Conservation (phyloP, 2,329 filamentous ascomycete species). For the Ophiostoma himal-ulmi region DNA sequence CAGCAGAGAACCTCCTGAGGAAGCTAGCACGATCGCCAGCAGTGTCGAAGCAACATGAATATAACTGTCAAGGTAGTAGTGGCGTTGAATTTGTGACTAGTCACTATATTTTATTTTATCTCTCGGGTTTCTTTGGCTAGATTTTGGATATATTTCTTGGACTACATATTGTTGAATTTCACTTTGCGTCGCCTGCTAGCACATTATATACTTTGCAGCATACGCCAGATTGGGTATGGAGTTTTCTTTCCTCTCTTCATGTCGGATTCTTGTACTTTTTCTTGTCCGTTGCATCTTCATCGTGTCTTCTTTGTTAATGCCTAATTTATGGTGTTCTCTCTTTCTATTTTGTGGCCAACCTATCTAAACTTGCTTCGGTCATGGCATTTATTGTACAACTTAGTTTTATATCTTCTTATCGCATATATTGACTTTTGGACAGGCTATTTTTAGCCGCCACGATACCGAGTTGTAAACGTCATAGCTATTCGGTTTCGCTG, state of each 20-base stretch:
- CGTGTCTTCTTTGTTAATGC: not conserved
- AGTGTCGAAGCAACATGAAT: not conserved
- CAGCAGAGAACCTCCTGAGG: constrained; percentile 39
- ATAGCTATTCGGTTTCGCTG: not conserved
- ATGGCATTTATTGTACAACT: not conserved
- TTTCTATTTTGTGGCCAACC: not conserved
- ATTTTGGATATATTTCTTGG: not conserved
- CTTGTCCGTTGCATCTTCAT: not conserved
- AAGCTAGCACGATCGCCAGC: constrained; percentile 8
- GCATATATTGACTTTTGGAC: not conserved
- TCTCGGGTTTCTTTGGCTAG: not conserved
- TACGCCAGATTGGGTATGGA: not conserved
- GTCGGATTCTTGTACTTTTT: not conserved
- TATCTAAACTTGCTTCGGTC: not conserved
- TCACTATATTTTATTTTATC: not conserved
- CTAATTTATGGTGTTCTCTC: not conserved
- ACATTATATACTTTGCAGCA: not conserved
- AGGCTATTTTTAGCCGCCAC: not conserved
- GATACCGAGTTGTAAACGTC: not conserved
- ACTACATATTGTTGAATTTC: not conserved
- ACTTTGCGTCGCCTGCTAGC: not conserved
- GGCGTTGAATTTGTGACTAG: not conserved
- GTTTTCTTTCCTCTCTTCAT: not conserved
- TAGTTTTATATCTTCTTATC: not conserved
- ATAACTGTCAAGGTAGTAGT: not conserved